Base-by-base conservation (phyloP, 139 green algal genomes). In the Nannochloris sp. region DNA sequence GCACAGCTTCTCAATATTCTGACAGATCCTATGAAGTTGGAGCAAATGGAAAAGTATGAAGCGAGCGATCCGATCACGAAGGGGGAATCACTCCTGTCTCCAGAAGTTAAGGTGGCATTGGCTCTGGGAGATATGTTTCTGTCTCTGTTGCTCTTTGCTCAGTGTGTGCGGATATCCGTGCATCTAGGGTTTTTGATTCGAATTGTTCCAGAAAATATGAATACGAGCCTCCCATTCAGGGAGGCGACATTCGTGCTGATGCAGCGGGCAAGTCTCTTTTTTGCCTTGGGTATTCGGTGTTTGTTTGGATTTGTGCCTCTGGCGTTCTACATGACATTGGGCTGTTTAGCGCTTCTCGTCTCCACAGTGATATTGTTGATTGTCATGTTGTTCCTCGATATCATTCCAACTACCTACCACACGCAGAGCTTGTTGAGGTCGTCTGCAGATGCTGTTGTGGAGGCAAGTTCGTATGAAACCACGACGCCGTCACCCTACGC, bases 151-250 rank as follows among this genome's bases (percentile, higher is more conserved):
- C 45, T 28, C 5, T 63, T 69, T 49, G 49, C 63, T 14, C 63
- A 63, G 26, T 63, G 63, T 58, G 63, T 48, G 13, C 23, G 63
- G 14, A 56, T 69, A 16, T 46, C 46, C 9, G 63, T 69, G 25
- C 63, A 69, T 49, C 49, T 69, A 49, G 46, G 46, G 14, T 68
- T 40, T 50, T 20, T 67, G 31, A 26, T 62, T 12, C 36, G 61
- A 0, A 37, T 67, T 12, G 30, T 67, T 17, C 61, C 61, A 4
- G 28, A 30, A 8, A 33, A 67, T 37, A 20, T 55, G 36, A 53
- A 56, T 30, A 31, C 30, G 3, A 30, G 48, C 4, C 31, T 67
- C 10, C 61, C 61, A 20, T 31, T 67, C 9, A 53, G 30, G 4
- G 61, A 67, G 4, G 37, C 55, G 30, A 62, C 40, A 6, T 56